Base-by-base conservation (phyloP, 441 rosid genomes). In the Melastoma candidum region DNA sequence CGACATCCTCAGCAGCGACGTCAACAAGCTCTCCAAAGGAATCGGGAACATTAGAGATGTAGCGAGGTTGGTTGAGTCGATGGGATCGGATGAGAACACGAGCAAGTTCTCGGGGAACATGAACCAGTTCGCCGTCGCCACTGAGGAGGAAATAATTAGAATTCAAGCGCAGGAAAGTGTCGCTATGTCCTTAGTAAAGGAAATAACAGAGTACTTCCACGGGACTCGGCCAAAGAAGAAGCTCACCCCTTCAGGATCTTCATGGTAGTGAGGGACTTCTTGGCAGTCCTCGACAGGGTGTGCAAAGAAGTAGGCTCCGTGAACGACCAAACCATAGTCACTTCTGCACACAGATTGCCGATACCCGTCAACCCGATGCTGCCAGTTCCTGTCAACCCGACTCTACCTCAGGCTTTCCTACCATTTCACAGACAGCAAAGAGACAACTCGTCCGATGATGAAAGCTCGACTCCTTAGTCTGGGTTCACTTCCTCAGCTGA, bases 191-290 rank as follows among this genome's bases (percentile, higher is more conserved):
- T 66, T 90, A 2, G 97, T 90, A 51, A 90, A 90, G 65, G 97
- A 90, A 53, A 90, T 90, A 52, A 90, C 97, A 2, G 97, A 87
- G 63, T 90, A 87, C 70, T 90, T 90, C 77, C 97, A 90, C 43
- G 97, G 97, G 80, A 90, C 76, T 90, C 97, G 11, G 83, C 96
- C 0, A 84, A 83, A 73, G 96, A 90, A 77, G 97, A 87, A 74
- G 95, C 93, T 26, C 98, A 85, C 49, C 98, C 98, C 2, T 87
- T 90, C 73, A 74, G 98, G 66, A 90, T 90, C 72, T 90, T 90
- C 75, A 61, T 85, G 96, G 96, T 90, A 55, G 97, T 90, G 43
- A 72, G 96, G 57, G 97, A 90, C 71, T 90, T 90, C 59, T 84
- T 90, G 2, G 61, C 76, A 1, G 72, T 85, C 54, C 86, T 90